Conservation (phyloP, 2,329 filamentous ascomycete species). For the Apiospora rasikravindrae region DNA sequence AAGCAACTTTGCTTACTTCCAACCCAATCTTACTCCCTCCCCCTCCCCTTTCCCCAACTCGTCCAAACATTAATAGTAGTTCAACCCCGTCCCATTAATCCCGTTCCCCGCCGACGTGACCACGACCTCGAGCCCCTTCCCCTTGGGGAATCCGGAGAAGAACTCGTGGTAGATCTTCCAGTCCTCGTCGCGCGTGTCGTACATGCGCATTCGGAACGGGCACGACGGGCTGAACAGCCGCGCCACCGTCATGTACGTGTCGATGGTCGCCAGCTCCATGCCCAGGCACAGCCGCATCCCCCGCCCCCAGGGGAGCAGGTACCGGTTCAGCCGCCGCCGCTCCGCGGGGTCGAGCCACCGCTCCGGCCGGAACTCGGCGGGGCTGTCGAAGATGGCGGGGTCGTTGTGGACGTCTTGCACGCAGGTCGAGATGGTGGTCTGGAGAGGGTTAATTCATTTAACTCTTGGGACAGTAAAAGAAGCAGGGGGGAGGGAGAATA, state of each 20-base stretch:
- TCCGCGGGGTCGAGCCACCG: slow-evolving; percentile 29
- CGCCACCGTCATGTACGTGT: slow-evolving; percentile 31
- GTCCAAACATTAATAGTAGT: not conserved
- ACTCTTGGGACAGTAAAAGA: too few relatives aligned
- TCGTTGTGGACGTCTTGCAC: slow-evolving; percentile 31
- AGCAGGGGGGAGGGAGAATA: too few relatives aligned
- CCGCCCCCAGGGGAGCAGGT: slow-evolving; percentile 32
- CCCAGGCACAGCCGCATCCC: slow-evolving; percentile 31
- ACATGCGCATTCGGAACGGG: slow-evolving; percentile 28
- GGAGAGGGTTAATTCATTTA: not conserved
- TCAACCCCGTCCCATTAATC: not conserved
- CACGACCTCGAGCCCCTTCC: slow-evolving; percentile 29
- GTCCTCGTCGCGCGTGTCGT: slow-evolving; percentile 29
- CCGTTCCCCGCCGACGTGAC: slow-evolving; percentile 15
- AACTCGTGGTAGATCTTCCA: slow-evolving; percentile 32
- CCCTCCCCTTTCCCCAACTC: too few relatives aligned
- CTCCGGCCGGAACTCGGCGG: slow-evolving; percentile 28
- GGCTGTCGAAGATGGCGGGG: slow-evolving; percentile 26
- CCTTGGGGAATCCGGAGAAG: slow-evolving; percentile 31
- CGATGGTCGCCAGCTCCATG: slow-evolving; percentile 33
- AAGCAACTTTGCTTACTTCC: not conserved
- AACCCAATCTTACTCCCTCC: not conserved
- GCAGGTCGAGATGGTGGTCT: slow-evolving; percentile 33
- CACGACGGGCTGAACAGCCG: slow-evolving; percentile 29
- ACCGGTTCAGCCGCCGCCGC: slow-evolving; percentile 27